Evolutionary conservation across 345 rosid species (phyloP).

Genomic region (Hibiscus tridactylites): DNA sequence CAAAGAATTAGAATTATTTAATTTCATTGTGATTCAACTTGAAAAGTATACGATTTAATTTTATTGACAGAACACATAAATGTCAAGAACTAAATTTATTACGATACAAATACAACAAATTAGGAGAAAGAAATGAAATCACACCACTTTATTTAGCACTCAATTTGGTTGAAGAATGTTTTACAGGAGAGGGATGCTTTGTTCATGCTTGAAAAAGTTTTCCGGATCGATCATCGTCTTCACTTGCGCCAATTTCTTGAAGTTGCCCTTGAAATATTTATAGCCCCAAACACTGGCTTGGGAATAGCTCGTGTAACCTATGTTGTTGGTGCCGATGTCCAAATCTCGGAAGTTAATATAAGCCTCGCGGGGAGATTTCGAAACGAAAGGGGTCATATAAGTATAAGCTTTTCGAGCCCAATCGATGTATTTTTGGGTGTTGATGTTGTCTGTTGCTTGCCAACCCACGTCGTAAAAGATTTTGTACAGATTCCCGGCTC

Average conservation of each 20-base stretch:
- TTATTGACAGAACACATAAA: no score
- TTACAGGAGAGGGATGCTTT: not conserved
- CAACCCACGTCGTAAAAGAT: not conserved
- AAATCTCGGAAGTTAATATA: not conserved
- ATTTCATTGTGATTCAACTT: no score
- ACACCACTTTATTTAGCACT: no score
- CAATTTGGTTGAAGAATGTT: no score
- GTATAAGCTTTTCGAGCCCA: not conserved
- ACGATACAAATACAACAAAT: no score
- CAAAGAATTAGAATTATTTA: no score
- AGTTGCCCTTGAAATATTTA: not conserved
- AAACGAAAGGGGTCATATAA: not conserved
- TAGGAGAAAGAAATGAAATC: no score
- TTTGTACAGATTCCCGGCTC: not conserved
- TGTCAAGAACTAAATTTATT: no score
- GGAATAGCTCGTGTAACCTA: not conserved
- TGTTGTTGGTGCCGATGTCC: not conserved
- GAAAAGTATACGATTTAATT: no score
- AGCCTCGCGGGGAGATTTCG: not conserved
- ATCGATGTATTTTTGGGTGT: not conserved
- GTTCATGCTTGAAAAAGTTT: not conserved
- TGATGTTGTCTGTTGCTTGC: not conserved
- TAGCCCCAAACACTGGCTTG: not conserved
- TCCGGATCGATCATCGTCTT: not conserved
- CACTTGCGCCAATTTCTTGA: not conserved